These are phyloP conservation scores for Calvatia gigantea DNA, from an alignment of 768 basidiomycete species.

Conservation along the genomic window DNA sequence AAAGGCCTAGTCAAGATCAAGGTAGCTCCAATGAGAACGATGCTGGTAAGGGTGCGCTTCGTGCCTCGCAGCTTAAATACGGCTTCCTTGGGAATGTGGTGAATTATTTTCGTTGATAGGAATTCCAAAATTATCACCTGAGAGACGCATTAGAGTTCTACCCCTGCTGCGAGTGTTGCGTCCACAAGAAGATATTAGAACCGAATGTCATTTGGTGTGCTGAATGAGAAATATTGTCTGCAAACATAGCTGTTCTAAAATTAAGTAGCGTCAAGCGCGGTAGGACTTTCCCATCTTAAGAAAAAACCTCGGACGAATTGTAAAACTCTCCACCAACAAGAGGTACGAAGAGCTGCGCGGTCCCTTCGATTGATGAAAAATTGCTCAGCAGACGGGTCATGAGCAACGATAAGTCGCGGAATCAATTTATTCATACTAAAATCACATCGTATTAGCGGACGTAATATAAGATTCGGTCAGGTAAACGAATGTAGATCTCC, in stretches of 20 bases:
- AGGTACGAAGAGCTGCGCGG: too few species aligned
- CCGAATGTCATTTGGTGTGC: neutral
- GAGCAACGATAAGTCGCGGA: neutral
- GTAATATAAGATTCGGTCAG: conserved; percentile 6
- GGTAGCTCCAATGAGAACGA: too few species aligned
- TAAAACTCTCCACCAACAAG: neutral
- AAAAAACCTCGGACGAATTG: conserved; percentile 4
- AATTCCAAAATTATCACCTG: neutral
- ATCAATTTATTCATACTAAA: neutral
- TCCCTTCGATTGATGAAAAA: neutral
- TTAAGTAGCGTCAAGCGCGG: neutral
- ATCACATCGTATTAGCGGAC: neutral
- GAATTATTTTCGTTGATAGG: neutral
- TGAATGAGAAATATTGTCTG: conserved; percentile 4
- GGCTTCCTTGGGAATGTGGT: neutral
- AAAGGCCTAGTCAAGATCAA: neutral
- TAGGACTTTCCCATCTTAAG: neutral
- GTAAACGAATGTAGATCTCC: conserved; percentile 29
- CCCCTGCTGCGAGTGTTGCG: neutral
- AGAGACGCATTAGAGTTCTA: neutral
- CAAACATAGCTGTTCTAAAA: neutral
- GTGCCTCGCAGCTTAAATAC: neutral
- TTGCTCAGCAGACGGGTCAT: neutral
- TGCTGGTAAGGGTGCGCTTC: neutral
- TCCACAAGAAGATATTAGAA: neutral